Evolutionary conservation across 495 filamentous ascomycete genomes (phyloP).

Genomic region (Immersiella caudata): DNA sequence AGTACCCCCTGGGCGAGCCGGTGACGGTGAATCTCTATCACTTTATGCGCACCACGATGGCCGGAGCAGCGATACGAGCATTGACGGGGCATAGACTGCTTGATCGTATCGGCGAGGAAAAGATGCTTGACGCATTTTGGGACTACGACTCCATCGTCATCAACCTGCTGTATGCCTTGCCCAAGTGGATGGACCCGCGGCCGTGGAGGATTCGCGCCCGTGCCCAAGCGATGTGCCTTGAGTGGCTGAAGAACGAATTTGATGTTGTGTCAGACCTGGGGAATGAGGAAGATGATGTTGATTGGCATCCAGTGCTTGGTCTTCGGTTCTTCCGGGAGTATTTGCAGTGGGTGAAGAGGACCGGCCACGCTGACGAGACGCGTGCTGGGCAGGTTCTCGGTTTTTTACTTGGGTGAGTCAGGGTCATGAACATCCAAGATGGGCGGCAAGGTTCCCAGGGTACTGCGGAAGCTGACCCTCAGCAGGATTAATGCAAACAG

Average conservation of each 20-base stretch:
- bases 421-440: not conserved
- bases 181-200: constrained; percentile 10
- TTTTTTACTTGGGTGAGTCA: constrained; percentile 4
- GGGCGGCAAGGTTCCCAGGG: not conserved
- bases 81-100: not conserved
- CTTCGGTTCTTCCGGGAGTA: constrained; percentile 3
- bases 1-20: constrained; percentile 1
- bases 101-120: constrained; percentile 1
- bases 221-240: not conserved
- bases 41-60: constrained; percentile 12
- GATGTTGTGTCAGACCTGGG: not conserved
- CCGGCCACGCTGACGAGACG: not conserved
- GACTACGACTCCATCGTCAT: constrained; percentile 3
- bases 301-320: constrained; percentile 7
- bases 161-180: constrained; percentile 2
- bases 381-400: constrained; percentile 3
- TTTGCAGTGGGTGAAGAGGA: not conserved
- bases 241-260: constrained; percentile 5
- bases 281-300: not conserved
- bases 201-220: constrained; percentile 3
- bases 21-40: not conserved
- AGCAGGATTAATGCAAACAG: constrained; percentile 6
- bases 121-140: constrained; percentile 7
- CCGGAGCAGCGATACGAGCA: constrained; percentile 9
- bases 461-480: not conserved